Evolutionary conservation across 352 stramenopile genomes (phyloP), one percentile per base, ranked within the genome.

Genomic region (Globisporangium ultimum): DNA sequence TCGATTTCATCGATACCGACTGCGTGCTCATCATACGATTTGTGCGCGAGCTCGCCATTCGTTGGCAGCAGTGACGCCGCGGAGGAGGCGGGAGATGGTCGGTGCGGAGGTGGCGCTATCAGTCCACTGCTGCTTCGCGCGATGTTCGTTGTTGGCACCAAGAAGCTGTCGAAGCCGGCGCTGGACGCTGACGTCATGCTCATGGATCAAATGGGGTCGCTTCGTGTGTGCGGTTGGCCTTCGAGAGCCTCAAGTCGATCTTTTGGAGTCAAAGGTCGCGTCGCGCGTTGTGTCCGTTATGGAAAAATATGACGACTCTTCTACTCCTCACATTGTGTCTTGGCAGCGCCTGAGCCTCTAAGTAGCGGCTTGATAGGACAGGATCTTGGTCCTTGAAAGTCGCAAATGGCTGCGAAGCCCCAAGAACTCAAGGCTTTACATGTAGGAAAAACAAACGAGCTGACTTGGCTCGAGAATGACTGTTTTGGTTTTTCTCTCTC

Each of bases 1-100:
- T 83, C 73, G 5, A 83, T 61, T 55, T 83, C 73, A 7, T 77
- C 66, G 4, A 80, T n/a, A n/a, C 66, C 63, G 21, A 83, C 64
- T 17, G 76, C 17, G 51, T 83, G 73, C 61, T 83, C 73, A 56
- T 80, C 73, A 48, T 76, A 80, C 48, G 67, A 60, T 57, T 65
- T 68, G n/a, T 36, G 28, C 8, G 21, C 28, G 38, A 22, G 48
- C 5, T 48, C 46, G 17, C 24, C 28, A n/a, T 7, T 59, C 21
- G 51, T 18, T 8, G 57, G 50, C 13, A 65, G 50, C 13, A 65
- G 24, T 2, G 40, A n/a, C 4, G 34, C 20, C 20, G 45, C 24
- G 1, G 59, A 21, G 22, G n/a, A 20, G 0, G 40, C n/a, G 59
- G 43, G 34, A n/a, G 49, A 43, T 7, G 50, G 53, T 11, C 22